Percentiles rank a stretch among this genome's conserved stretches.
Conservation (phyloP, 2,329 filamentous ascomycete species). For the Exophiala alcalophila region DNA sequence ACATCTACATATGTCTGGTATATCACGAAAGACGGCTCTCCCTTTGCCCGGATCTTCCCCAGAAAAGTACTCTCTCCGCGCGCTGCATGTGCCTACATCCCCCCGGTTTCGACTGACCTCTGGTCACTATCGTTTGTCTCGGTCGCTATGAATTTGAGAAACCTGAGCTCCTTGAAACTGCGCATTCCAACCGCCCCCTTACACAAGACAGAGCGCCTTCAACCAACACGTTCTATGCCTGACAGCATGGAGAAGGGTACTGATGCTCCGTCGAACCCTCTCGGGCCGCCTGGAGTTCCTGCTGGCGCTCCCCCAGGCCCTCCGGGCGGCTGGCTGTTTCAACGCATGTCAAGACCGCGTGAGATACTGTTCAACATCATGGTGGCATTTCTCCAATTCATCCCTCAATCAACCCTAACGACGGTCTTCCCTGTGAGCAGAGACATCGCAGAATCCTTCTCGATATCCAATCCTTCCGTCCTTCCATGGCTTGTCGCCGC, state of each 20-base stretch:
- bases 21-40: conserved; percentile 4
- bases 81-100: not conserved
- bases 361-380: conserved; percentile 41
- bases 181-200: conserved; percentile 6
- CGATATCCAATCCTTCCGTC: conserved; percentile 33
- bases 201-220: not conserved
- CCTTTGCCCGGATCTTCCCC: not conserved
- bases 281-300: too few relatives aligned
- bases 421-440: conserved; percentile 42
- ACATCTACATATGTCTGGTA: conserved; percentile 12
- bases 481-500: conserved; percentile 43
- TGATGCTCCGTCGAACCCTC: conserved; percentile 4
- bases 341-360: conserved; percentile 21
- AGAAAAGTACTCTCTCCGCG: conserved; percentile 1
- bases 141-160: conserved; percentile 3
- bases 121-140: too few relatives aligned
- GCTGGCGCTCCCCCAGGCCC: conserved; percentile 23
- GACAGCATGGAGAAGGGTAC: conserved; percentile 13
- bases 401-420: conserved; percentile 37
- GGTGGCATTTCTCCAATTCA: conserved; percentile 48
- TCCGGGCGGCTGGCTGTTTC: conserved; percentile 25
- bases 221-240: too few relatives aligned
- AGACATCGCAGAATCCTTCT: conserved; percentile 46
- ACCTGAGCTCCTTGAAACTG: conserved; percentile 7
- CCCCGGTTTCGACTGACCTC: too few relatives aligned